Evolutionary conservation across 2,329 filamentous ascomycete species (phyloP), one percentile per base, ranked within the genome.

Genomic region (Didymella exigua): DNA sequence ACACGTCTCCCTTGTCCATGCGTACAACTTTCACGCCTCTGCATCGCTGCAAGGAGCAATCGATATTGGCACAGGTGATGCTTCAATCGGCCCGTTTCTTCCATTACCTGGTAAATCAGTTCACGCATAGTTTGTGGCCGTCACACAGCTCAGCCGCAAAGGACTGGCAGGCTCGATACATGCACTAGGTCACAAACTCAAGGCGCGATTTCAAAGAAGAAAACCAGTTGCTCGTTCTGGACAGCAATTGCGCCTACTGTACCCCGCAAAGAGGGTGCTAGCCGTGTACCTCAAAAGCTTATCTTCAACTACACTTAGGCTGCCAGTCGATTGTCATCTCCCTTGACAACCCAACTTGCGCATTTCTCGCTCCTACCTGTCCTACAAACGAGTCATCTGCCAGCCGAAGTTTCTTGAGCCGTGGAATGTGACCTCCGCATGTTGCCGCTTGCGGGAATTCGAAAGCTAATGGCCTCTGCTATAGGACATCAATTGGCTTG

Each of bases 331-430:
- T 14, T n/a, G n/a, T 49, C 18, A 16, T 21, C 46, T 50, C 52
- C 46, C 46, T 55, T 50, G 47, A 50, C 24, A 41, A 21, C 23
- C 21, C 10, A 26, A n/a, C 10, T 26, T 21, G 40, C 31, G 30
- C 52, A 55, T 55, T 49, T 55, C 46, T 55, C 46, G 29, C 36
- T 46, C 27, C 27, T 5, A 13, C 14, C 21, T 42, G 52, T 55
- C 42, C 29, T 36, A 55, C 46, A 19, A 29, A 37, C 36, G 10
- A 37, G 41, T 50, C 52, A 55, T 50, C 46, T 50, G 42, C 52
- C 52, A 46, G 24, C 5, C 24, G 18, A 19, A 24, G 23, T 46
- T 5, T 40, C n/a, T 6, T 46, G 19, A 36, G 18, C 42, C 29
- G 36, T 47, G 47, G 52, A 55, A 55, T 55, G 52, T 30, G 27